Conservation (phyloP, 257 asterid species). For the Coffea canephora region DNA sequence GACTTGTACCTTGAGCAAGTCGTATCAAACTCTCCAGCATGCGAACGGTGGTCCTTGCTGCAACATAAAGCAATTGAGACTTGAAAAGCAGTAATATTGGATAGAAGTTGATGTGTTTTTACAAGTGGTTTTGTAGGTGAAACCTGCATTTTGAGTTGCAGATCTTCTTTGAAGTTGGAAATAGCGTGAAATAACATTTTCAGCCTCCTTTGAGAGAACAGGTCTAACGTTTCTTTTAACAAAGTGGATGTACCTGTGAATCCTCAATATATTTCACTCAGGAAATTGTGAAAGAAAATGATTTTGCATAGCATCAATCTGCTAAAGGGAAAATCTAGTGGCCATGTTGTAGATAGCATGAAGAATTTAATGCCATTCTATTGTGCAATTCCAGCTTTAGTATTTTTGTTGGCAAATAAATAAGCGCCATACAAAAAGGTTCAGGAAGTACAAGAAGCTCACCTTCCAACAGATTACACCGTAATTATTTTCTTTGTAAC, state of each 20-base stretch:
- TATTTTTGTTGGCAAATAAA: background rate
- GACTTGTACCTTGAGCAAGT: constrained; percentile 82
- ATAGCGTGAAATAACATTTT: constrained; percentile 87
- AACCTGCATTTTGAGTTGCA: constrained; percentile 95
- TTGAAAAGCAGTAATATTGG: background rate
- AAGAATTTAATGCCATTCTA: background rate
- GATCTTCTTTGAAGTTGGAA: constrained; percentile 98
- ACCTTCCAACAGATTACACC: background rate
- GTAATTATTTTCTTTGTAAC: background rate
- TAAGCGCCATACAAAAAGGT: too few species aligned
- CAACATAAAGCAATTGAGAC: constrained; percentile 23
- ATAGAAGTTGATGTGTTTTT: background rate
- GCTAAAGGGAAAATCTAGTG: background rate
- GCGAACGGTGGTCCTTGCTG: constrained; percentile 98
- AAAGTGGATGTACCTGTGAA: constrained; percentile 71
- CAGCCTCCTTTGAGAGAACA: constrained; percentile 91
- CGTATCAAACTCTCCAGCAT: constrained; percentile 99
- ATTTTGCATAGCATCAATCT: constrained; percentile 1
- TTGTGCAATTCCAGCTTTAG: background rate
- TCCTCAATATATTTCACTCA: constrained; percentile 7
- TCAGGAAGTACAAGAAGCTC: background rate
- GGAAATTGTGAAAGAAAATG: constrained; percentile 11
- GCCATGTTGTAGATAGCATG: background rate
- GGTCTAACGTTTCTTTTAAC: constrained; percentile 84
- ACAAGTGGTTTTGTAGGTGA: background rate